Evolutionary conservation across 1,284 basidiomycete genomes (phyloP).

Genomic region (Heliocybe sulcata): DNA sequence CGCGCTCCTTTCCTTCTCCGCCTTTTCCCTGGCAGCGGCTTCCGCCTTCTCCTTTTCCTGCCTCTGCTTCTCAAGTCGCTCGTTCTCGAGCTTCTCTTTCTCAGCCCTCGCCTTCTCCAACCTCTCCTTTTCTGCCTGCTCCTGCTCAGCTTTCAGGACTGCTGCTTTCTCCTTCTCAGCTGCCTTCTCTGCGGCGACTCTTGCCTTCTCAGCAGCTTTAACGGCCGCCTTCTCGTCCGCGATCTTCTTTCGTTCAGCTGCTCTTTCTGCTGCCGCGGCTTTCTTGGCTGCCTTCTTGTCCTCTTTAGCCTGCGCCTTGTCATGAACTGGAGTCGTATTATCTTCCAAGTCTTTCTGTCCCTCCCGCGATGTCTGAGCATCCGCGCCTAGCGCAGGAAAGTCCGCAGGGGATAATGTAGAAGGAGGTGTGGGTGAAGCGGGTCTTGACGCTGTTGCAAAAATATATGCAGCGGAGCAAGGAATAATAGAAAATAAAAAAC

Average conservation of each 20-base stretch:
- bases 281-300: constrained; percentile 57
- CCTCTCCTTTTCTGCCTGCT: constrained; percentile 24
- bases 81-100: constrained; percentile 32
- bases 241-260: constrained; percentile 44
- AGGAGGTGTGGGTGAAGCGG: constrained; percentile 38
- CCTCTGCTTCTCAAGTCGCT: constrained; percentile 18
- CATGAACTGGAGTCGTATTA: constrained; percentile 17
- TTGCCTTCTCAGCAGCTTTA: constrained; percentile 43
- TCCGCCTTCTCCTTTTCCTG: constrained; percentile 33
- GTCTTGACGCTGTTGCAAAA: constrained; percentile 33
- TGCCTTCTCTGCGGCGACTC: constrained; percentile 34
- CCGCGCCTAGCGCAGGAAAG: constrained; percentile 50
- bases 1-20: constrained; percentile 27
- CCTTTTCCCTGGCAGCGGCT: constrained; percentile 23
- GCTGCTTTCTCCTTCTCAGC: constrained; percentile 33
- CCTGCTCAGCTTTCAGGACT: constrained; percentile 28
- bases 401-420: constrained; percentile 53
- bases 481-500: constrained; percentile 5
- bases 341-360: constrained; percentile 19
- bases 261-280: constrained; percentile 50
- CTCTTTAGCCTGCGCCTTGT: constrained; percentile 42
- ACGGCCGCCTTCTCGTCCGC: constrained; percentile 46
- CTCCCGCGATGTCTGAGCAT: constrained; percentile 19
- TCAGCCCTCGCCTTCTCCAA: constrained; percentile 27
- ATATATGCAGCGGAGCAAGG: constrained; percentile 18